Conservation (phyloP, 768 basidiomycete genomes). For the Podaxis pistillaris region DNA sequence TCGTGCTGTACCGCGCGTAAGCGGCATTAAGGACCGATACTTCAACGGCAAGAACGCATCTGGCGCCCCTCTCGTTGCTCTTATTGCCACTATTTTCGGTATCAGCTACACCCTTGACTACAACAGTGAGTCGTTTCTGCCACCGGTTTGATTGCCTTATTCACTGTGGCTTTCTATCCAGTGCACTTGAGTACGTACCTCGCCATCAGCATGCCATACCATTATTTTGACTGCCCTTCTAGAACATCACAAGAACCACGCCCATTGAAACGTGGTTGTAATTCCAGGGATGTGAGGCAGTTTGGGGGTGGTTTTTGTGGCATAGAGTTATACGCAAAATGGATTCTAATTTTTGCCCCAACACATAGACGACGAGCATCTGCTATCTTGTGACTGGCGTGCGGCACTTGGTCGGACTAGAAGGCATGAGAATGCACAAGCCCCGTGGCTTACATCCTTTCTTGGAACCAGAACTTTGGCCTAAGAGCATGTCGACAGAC, state of each 20-base stretch:
- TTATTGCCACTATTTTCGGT: conserved; percentile 62
- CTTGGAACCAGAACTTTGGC: neutral
- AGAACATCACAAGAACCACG: conserved; percentile 60
- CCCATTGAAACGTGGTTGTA: conserved; percentile 48
- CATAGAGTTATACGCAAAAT: neutral
- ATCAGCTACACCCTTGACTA: conserved; percentile 89
- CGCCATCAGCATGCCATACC: conserved; percentile 44
- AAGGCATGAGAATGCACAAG: neutral
- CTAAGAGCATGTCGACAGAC: neutral
- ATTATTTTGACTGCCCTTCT: neutral
- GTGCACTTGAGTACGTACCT: conserved; percentile 79
- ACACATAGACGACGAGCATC: neutral
- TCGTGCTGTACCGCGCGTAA: conserved; percentile 41
- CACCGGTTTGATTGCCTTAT: neutral
- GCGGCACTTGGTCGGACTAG: conserved; percentile 1
- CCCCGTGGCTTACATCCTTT: neutral
- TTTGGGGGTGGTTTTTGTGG: neutral
- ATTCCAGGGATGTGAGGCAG: neutral
- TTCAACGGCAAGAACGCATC: conserved; percentile 80
- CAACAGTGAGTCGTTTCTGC: conserved; percentile 62
- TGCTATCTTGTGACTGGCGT: neutral
- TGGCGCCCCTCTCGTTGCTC: conserved; percentile 60
- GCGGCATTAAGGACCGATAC: conserved; percentile 75
- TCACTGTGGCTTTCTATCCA: conserved; percentile 25
- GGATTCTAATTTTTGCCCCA: neutral